A percentile compares a stretch with the other conserved stretches of the same genome.
These are phyloP conservation scores for Bidens hawaiensis DNA, from an alignment of 140 eudicot species.

Conservation along the genomic window DNA sequence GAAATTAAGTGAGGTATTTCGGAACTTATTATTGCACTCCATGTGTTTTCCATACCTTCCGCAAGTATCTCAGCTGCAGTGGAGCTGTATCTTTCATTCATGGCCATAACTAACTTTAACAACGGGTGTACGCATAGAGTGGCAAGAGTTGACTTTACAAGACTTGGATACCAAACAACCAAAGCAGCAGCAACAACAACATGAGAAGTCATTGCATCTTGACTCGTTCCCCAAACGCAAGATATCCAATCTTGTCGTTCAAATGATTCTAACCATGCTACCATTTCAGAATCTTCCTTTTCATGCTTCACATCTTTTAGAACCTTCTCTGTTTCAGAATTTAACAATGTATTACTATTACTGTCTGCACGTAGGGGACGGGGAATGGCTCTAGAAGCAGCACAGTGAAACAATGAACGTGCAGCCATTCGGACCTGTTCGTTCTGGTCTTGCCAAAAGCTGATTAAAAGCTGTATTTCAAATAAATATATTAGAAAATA, in stretches of 20 bases:
- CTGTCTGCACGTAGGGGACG: slow-evolving; percentile 54
- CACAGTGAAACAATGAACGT: slow-evolving; percentile 94
- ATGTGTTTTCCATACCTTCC: slow-evolving; percentile 97
- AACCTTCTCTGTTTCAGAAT: slow-evolving; percentile 12
- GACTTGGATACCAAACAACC: slow-evolving; percentile 97
- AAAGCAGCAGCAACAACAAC: slow-evolving; percentile 93
- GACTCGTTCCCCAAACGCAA: slow-evolving; percentile 91
- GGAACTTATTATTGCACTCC: slow-evolving; percentile 72
- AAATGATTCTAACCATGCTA: slow-evolving; percentile 87
- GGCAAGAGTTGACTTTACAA: slow-evolving; percentile 76
- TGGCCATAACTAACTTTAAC: slow-evolving; percentile 84
- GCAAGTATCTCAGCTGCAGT: slow-evolving; percentile 94
- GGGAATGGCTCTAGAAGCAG: slow-evolving; percentile 95
- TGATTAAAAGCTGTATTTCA: slow-evolving; percentile 69
- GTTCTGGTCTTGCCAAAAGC: slow-evolving; percentile 94
- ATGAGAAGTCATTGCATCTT: slow-evolving; percentile 96
- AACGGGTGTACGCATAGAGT: slow-evolving; percentile 55
- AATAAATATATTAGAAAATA: slow-evolving; percentile 4
- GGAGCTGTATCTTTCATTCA: slow-evolving; percentile 81
- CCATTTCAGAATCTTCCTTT: slow-evolving; percentile 57
- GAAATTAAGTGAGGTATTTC: slow-evolving; percentile 81
- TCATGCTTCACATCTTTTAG: slow-evolving; percentile 14
- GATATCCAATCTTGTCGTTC: slow-evolving; percentile 94
- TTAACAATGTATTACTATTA: slow-evolving; percentile 20
- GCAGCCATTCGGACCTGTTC: slow-evolving; percentile 99